Conservation (phyloP, 257 asterid genomes). For the Osmanthus fragrans region DNA sequence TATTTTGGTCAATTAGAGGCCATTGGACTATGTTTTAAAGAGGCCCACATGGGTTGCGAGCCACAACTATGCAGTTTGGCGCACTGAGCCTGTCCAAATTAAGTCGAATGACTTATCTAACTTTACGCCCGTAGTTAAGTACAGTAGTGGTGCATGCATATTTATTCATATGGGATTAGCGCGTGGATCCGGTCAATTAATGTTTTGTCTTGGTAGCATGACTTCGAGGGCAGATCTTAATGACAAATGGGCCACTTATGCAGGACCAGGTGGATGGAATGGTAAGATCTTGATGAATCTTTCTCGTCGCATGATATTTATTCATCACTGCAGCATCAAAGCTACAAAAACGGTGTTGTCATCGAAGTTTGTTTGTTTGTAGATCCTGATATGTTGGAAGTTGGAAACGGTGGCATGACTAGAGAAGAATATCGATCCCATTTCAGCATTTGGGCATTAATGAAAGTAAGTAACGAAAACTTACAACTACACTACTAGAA, state of each 20-base stretch:
- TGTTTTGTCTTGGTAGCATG: conserved; percentile 53
- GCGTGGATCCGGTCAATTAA: too few relatives aligned
- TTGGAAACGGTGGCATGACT: conserved; percentile 94
- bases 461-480: conserved; percentile 51
- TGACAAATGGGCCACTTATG: conserved; percentile 82
- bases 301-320: background rate
- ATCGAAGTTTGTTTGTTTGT: conserved; percentile 3
- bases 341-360: background rate
- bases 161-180: too few relatives aligned
- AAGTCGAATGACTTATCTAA: too few relatives aligned
- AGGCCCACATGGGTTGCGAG: background rate
- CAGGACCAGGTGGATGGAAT: conserved; percentile 96
- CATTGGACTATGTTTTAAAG: too few relatives aligned
- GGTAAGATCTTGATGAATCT: conserved; percentile 39
- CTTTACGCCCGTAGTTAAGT: background rate
- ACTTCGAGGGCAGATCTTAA: conserved; percentile 78
- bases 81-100: background rate
- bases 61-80: background rate
- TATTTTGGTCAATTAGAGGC: background rate
- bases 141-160: background rate
- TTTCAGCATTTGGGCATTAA: conserved; percentile 94
- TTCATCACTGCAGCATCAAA: background rate
- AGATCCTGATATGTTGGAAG: conserved; percentile 99
- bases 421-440: conserved; percentile 76
- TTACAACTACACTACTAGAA: background rate